Evolutionary conservation across 257 asterid species (phyloP), one percentile per base, ranked within the genome.

Genomic region (Phtheirospermum japonicum): DNA sequence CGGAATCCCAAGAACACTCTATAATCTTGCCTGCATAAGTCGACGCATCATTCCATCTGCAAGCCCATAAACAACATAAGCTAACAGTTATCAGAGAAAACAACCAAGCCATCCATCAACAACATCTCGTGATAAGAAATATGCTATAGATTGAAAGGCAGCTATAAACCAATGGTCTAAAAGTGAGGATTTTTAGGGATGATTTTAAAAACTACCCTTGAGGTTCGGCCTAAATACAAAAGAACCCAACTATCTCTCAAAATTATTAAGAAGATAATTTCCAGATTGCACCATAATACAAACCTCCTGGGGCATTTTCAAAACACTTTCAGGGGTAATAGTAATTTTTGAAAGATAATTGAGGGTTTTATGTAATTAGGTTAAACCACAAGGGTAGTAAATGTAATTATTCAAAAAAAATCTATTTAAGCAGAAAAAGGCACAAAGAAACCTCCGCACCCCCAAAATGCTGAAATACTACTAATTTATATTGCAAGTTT

Each of bases 1-100:
- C 88, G 2, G 84, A 72, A 62, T 80, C 73, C 92, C 92, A 85
- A 19, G 94, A 79, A 71, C 99, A 93, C 81, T 93, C 99, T 1
- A 93, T 77, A 13, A 93, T 89, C 80, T 89, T 93, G 37, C 96
- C 97, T 19, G 87, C 66, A 61, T 71, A 85, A 6, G 82, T 57
- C 53, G 85, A 72, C 53, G 90, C 73, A 59, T 93, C 99, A 36
- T 74, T 51, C 37, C 88, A 48, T 87, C 97, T 93, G 31, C 55
- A 49, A 49, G n/a, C n/a, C n/a, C n/a, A n/a, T n/a, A n/a, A n/a
- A n/a, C n/a, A 11, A 42, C 11, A 31, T 33, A n/a, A 6, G 63
- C 53, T 13, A 5, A 46, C 53, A 46, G 37, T 42, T 19, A 52
- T 40, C 59, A 34, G 58, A 31, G 18, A 14, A 52, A 48, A 26